phyloP scores from a whole-genome alignment of 139 green algal species.

The Trebouxia sp. region DNA sequence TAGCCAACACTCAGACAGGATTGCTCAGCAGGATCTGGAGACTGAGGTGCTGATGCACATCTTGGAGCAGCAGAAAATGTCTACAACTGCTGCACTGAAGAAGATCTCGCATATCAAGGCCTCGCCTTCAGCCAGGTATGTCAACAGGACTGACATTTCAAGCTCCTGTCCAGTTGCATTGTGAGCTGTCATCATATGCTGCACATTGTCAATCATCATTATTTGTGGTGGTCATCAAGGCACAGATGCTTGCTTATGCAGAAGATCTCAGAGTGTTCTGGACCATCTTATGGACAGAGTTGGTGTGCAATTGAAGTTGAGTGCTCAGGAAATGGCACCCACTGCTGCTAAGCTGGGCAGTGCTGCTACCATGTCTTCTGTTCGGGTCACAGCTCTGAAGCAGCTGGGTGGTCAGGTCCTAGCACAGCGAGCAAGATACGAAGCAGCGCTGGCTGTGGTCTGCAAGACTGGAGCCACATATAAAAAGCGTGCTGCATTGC shows the following conservation, averaged over 20 bases:
- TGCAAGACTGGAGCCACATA: conserved; percentile 20
- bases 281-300: conserved; percentile 32
- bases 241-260: too few relatives aligned
- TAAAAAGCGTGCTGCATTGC: conserved; percentile 28
- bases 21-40: conserved; percentile 69
- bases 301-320: conserved; percentile 66
- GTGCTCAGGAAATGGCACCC: conserved; percentile 64
- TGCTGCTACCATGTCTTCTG: conserved; percentile 50
- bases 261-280: neutral
- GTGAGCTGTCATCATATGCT: too few relatives aligned
- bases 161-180: too few relatives aligned
- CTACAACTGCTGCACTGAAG: neutral
- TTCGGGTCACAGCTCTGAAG: conserved; percentile 42
- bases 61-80: conserved; percentile 50
- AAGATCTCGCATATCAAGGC: neutral
- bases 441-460: conserved; percentile 42
- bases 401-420: conserved; percentile 60
- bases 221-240: too few relatives aligned
- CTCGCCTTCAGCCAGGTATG: conserved; percentile 25
- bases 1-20: neutral
- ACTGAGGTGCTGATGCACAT: conserved; percentile 86
- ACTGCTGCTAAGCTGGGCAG: conserved; percentile 64
- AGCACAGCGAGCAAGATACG: conserved; percentile 50
- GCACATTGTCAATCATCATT: too few relatives aligned
- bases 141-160: too few relatives aligned